These are phyloP conservation scores for Ceratobasidium sp. DNA, from an alignment of 1,284 basidiomycete species.

Conservation along the genomic window DNA sequence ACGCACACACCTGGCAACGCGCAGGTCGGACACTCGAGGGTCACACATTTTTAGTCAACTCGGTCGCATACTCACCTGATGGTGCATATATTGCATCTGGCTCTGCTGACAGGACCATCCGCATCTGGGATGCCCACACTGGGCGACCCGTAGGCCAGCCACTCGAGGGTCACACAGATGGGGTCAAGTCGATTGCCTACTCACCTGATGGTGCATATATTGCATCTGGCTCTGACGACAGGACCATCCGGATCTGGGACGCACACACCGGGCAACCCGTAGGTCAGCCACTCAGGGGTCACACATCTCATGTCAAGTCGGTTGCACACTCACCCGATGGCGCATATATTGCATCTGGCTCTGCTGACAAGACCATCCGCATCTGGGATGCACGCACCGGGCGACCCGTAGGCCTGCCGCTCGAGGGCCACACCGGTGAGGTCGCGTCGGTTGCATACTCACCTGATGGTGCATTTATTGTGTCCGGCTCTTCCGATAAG, in stretches of 20 bases:
- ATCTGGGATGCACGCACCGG: no score
- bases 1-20: neutral
- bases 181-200: neutral
- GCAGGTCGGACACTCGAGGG: neutral
- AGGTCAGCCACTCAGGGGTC: neutral
- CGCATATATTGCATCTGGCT: no score
- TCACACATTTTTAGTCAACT: neutral
- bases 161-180: no score
- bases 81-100: no score
- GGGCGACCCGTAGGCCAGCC: no score
- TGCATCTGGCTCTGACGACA: slow-evolving; percentile 26
- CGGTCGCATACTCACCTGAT: no score
- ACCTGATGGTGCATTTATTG: no score
- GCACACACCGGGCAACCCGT: no score
- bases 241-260: neutral
- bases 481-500: no score
- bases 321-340: neutral
- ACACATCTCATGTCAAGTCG: neutral
- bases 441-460: neutral
- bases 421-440: neutral
- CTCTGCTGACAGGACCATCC: no score
- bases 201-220: slow-evolving; percentile 7
- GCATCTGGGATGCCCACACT: no score
- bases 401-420: neutral
- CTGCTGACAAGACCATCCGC: no score